Evolutionary conservation across 2,329 filamentous ascomycete genomes (phyloP).

Genomic region (Monosporascus cannonballus): DNA sequence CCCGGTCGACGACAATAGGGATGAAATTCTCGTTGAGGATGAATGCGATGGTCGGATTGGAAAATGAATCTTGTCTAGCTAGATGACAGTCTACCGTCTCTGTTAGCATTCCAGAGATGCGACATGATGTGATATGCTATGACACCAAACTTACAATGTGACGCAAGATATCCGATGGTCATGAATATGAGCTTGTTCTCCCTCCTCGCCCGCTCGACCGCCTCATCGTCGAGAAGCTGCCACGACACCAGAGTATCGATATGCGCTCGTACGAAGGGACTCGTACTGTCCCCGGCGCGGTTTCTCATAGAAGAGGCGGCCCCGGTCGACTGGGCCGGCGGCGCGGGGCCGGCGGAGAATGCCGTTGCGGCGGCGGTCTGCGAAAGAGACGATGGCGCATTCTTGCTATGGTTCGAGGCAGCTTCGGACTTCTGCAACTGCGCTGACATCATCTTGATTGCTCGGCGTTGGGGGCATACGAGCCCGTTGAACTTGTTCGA

Average conservation of each 20-base stretch:
- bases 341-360: background rate
- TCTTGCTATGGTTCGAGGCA: constrained; percentile 1
- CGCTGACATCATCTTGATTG: constrained; percentile 25
- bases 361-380: background rate
- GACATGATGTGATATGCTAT: background rate
- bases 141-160: constrained; percentile 65
- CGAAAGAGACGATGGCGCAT: background rate
- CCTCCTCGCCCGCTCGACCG: constrained; percentile 67
- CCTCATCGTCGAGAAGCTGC: constrained; percentile 80
- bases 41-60: constrained; percentile 70
- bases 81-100: constrained; percentile 65
- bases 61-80: constrained; percentile 89
- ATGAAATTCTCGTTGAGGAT: constrained; percentile 85
- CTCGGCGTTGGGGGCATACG: background rate
- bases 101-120: too few species aligned
- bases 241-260: constrained; percentile 80
- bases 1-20: constrained; percentile 86
- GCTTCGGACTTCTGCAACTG: constrained; percentile 22
- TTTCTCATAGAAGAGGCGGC: constrained; percentile 26
- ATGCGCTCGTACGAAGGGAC: constrained; percentile 62
- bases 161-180: constrained; percentile 91
- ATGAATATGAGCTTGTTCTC: constrained; percentile 88
- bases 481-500: too few species aligned
- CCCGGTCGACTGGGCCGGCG: constrained; percentile 3
- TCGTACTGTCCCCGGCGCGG: constrained; percentile 34